Percentiles rank a stretch among this genome's conserved stretches.
Conservation (phyloP, 805 yeast genomes). For the Starmerella cellae region DNA sequence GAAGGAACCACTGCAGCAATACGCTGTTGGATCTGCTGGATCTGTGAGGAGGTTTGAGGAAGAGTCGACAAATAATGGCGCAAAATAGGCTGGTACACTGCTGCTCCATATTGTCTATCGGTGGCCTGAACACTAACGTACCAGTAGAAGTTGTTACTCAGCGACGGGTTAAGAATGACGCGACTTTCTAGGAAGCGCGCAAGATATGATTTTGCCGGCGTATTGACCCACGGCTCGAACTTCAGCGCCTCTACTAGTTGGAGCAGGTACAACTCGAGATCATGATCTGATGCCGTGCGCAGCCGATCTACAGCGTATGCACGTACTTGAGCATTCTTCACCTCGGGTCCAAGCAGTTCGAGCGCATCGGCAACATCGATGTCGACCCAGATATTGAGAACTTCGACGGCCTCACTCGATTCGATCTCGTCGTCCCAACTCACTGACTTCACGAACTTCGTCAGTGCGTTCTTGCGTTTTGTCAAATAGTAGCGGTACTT, state of each 20-base stretch:
- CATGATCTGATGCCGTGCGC: constrained; percentile 63
- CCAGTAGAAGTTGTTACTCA: constrained; percentile 87
- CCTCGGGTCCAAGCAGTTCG: constrained; percentile 69
- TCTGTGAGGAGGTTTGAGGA: constrained; percentile 16
- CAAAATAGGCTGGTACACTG: constrained; percentile 35
- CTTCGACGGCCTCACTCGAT: constrained; percentile 60
- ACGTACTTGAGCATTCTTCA: constrained; percentile 59
- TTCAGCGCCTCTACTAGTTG: constrained; percentile 87
- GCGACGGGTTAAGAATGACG: constrained; percentile 46
- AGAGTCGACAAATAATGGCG: constrained; percentile 34
- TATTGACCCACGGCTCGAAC: constrained; percentile 42
- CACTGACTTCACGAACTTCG: constrained; percentile 75
- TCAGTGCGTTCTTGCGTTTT: constrained; percentile 52
- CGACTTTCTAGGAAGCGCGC: constrained; percentile 59
- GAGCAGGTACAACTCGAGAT: constrained; percentile 63
- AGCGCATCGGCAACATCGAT: constrained; percentile 75
- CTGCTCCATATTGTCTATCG: constrained; percentile 44
- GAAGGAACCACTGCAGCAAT: background rate
- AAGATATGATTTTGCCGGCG: constrained; percentile 23
- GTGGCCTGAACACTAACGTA: constrained; percentile 68
- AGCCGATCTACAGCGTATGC: constrained; percentile 80
- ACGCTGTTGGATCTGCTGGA: constrained; percentile 3
- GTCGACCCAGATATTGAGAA: constrained; percentile 57
- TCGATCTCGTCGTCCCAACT: constrained; percentile 81
- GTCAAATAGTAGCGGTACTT: constrained; percentile 71